These are phyloP conservation scores for Arabidopsis suecica DNA, from an alignment of 345 rosid genomes.

Conservation along the genomic window DNA sequence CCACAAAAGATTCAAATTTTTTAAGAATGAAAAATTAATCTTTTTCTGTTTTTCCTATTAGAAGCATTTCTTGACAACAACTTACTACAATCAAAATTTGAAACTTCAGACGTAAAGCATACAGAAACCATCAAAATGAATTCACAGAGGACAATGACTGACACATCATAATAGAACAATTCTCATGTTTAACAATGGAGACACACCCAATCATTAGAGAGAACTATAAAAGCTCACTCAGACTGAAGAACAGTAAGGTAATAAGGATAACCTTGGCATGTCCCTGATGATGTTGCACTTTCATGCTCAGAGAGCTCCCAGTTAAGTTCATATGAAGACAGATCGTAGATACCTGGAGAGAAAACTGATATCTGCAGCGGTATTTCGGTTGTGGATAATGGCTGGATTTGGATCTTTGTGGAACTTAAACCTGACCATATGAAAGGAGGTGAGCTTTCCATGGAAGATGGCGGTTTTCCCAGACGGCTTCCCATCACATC, in stretches of 20 bases:
- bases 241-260: slow-evolving; percentile 72
- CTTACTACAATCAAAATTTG: slow-evolving; percentile 36
- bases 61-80: slow-evolving; percentile 34
- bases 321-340: slow-evolving; percentile 72
- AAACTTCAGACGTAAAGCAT: slow-evolving; percentile 20
- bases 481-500: slow-evolving; percentile 46
- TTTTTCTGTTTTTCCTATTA: slow-evolving; percentile 14
- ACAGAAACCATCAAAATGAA: slow-evolving; percentile 34
- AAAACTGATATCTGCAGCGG: slow-evolving; percentile 76
- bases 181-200: slow-evolving; percentile 13
- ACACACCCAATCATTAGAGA: slow-evolving; percentile 1
- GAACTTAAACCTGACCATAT: slow-evolving; percentile 85
- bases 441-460: slow-evolving; percentile 66
- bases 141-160: slow-evolving; percentile 34
- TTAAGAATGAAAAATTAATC: background rate
- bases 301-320: slow-evolving; percentile 63
- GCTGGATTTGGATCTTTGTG: slow-evolving; percentile 59
- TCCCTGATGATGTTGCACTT: slow-evolving; percentile 57
- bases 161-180: slow-evolving; percentile 20
- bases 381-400: slow-evolving; percentile 61
- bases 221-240: slow-evolving; percentile 28
- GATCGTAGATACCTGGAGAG: slow-evolving; percentile 76
- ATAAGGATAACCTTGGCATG: slow-evolving; percentile 74
- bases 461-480: slow-evolving; percentile 47
- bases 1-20: slow-evolving; percentile 11